Evolutionary conservation across 2,329 filamentous ascomycete species (phyloP).

Genomic region (Byssochlamys sp.): DNA sequence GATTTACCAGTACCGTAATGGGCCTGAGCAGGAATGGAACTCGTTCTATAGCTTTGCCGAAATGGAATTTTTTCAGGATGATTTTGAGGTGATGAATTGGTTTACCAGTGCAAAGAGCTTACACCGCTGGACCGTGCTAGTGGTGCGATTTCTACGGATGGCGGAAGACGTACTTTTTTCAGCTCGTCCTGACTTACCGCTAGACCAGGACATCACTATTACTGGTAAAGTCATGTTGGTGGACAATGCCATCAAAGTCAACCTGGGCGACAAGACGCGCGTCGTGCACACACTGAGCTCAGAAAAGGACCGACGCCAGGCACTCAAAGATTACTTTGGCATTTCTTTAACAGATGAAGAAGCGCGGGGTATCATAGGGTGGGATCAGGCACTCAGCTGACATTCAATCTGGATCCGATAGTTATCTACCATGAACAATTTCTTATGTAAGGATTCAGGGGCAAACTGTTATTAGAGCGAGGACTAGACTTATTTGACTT

Average conservation of each 20-base stretch:
- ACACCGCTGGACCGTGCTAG: constrained; percentile 22
- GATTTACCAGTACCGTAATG: constrained; percentile 42
- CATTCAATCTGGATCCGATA: too few species aligned
- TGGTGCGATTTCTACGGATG: constrained; percentile 30
- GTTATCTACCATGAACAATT: too few species aligned
- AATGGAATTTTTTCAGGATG: constrained; percentile 29
- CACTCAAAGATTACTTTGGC: constrained; percentile 36
- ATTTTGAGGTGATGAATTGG: constrained; percentile 33
- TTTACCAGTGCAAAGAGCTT: constrained; percentile 25
- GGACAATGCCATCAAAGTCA: constrained; percentile 28
- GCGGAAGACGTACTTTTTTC: too few species aligned
- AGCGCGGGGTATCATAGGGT: constrained; percentile 1
- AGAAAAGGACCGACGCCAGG: constrained; percentile 36
- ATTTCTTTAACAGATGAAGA: constrained; percentile 26
- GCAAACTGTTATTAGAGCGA: too few species aligned
- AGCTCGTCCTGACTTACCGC: constrained; percentile 8
- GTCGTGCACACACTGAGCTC: constrained; percentile 31
- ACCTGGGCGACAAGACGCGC: constrained; percentile 34
- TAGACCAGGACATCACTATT: constrained; percentile 14
- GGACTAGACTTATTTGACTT: too few species aligned
- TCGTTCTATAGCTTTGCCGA: constrained; percentile 35
- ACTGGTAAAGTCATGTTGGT: constrained; percentile 21
- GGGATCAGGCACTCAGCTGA: not conserved
- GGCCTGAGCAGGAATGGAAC: constrained; percentile 27
- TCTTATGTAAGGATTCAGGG: too few species aligned